Evolutionary conservation across 148 eudicot species (phyloP), one percentile per base, ranked within the genome.

Genomic region (Spergularia marina): DNA sequence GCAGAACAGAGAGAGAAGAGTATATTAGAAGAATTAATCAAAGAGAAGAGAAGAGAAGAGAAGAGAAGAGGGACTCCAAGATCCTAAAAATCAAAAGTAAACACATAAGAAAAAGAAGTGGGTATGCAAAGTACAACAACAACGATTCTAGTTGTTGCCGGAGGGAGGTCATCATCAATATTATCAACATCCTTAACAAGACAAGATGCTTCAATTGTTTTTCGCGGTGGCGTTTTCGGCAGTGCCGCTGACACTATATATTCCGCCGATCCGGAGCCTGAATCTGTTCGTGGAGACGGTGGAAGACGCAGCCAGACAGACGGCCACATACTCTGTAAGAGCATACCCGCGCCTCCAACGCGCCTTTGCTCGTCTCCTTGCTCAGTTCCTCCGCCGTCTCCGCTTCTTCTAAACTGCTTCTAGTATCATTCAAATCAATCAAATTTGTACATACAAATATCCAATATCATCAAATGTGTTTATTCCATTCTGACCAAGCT

Each of bases 171-270:
- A 44, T 44, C 49, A 44, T 44, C 49, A 15, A 2, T n/a, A 30
- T 30, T n/a, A n/a, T 30, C 36, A 30, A 30, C 36, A 30, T 30
- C 36, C 36, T 30, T 30, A 55, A 16, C 55, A 12, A 65, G 21
- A 1, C 7, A 79, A 34, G 64, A 87, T 89, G 92, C 51, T 86
- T 73, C 87, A 91, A 55, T 53, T 87, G 79, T 87, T 93, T 77
- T 81, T 93, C 20, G 91, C 94, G 9, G 90, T 87, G 69, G 98
- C 94, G 3, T 89, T 91, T 71, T 87, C 97, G 4, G 89, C 91
- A 2, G 94, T 81, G 40, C 91, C 94, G 4, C 70, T 91, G 74
- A 91, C 85, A 7, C 85, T 93, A 0, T 91, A 86, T 75, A 70
- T 91, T 5, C 96, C 98, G 1, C 96, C 98, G 0, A 12, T 91